A percentile compares a stretch with the other conserved stretches of the same genome.
phyloP scores from a whole-genome alignment of 306 rosid species.

The Albizia julibrissin region DNA sequence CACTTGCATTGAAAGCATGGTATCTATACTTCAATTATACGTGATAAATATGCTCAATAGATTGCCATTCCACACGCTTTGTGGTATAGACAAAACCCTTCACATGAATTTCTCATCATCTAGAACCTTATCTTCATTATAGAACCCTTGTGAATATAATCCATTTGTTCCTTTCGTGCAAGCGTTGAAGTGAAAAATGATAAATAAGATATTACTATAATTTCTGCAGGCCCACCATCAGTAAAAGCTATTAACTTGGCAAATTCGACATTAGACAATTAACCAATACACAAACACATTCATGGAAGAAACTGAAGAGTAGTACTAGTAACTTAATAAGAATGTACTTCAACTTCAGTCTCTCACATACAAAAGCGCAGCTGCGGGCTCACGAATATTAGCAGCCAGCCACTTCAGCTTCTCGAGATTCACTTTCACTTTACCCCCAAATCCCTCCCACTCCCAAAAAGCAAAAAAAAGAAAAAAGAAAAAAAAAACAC shows the following conservation, averaged over 20 bases:
- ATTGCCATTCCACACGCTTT: neutral
- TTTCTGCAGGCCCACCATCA: neutral
- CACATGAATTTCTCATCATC: neutral
- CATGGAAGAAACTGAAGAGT: neutral
- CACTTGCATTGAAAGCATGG: neutral
- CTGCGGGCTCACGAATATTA: constrained; percentile 65
- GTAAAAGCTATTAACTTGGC: neutral
- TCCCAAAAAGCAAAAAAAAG: neutral
- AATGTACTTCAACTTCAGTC: neutral
- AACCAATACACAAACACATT: neutral
- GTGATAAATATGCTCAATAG: neutral
- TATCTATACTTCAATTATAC: neutral
- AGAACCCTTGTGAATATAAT: neutral
- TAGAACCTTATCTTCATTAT: neutral
- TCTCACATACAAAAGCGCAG: constrained; percentile 27
- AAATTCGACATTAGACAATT: neutral
- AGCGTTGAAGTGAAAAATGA: neutral
- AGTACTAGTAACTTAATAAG: neutral
- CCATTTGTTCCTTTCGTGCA: neutral
- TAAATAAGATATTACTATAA: neutral
- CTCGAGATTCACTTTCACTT: constrained; percentile 26
- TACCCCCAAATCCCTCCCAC: constrained; percentile 13
- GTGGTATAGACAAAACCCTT: neutral
- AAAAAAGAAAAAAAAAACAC: neutral
- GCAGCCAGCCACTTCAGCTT: constrained; percentile 82